phyloP scores from a whole-genome alignment of 768 basidiomycete species.

The Lentinula lateritia region DNA sequence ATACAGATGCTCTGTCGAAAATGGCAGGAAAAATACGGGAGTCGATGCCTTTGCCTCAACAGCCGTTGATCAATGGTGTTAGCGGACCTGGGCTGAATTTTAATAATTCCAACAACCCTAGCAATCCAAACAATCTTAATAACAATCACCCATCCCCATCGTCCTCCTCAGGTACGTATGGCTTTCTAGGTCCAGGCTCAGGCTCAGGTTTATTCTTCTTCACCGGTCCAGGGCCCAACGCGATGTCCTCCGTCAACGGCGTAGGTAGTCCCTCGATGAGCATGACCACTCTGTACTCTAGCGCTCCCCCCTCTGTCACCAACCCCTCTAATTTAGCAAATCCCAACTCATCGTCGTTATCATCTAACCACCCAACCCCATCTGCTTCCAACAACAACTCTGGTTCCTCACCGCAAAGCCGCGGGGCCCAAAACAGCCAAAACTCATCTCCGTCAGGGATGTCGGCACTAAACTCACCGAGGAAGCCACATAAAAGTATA shows the following conservation, averaged over 20 bases:
- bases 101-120: slow-evolving; percentile 11
- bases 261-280: slow-evolving; percentile 21
- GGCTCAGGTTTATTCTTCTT: slow-evolving; percentile 5
- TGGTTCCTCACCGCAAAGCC: slow-evolving; percentile 26
- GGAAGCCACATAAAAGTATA: slow-evolving; percentile 61
- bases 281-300: slow-evolving; percentile 40
- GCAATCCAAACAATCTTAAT: slow-evolving; percentile 7
- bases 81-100: slow-evolving; percentile 15
- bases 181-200: not conserved
- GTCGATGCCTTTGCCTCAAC: slow-evolving; percentile 12
- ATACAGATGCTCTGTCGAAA: slow-evolving; percentile 1
- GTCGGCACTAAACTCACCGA: slow-evolving; percentile 43
- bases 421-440: slow-evolving; percentile 27
- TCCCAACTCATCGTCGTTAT: slow-evolving; percentile 13
- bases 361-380: not conserved
- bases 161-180: too few species aligned
- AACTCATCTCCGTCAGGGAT: slow-evolving; percentile 35
- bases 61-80: slow-evolving; percentile 37
- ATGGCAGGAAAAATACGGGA: slow-evolving; percentile 5
- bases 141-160: not conserved
- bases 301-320: slow-evolving; percentile 39
- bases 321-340: slow-evolving; percentile 27
- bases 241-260: slow-evolving; percentile 8
- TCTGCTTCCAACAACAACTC: not conserved
- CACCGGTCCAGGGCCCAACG: slow-evolving; percentile 10